phyloP scores from a whole-genome alignment of 768 basidiomycete genomes.

The Psilocybe azurescens region DNA sequence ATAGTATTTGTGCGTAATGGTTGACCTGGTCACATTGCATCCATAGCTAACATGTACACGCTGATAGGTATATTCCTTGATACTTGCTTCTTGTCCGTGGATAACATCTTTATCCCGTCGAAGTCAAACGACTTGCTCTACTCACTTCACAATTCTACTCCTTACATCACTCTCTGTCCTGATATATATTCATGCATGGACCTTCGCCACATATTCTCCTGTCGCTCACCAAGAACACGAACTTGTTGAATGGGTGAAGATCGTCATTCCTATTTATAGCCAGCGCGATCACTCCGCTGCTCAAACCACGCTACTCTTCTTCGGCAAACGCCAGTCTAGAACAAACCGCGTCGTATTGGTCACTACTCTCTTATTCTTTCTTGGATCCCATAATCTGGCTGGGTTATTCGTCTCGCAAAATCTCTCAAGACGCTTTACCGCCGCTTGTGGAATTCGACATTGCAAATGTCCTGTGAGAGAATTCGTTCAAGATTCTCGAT shows the following conservation, averaged over 20 bases:
- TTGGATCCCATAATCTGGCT: slow-evolving; percentile 8
- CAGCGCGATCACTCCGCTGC: neutral
- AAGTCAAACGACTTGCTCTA: neutral
- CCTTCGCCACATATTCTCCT: neutral
- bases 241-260: neutral
- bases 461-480: neutral
- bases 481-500: neutral
- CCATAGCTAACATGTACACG: neutral
- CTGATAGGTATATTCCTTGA: neutral
- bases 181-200: neutral
- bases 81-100: neutral
- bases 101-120: neutral
- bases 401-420: neutral
- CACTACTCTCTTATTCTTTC: neutral
- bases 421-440: neutral
- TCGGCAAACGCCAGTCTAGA: neutral
- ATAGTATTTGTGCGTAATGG: neutral
- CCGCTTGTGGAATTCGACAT: neutral
- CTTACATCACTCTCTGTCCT: neutral
- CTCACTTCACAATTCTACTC: neutral
- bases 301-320: neutral
- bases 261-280: neutral
- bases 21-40: neutral
- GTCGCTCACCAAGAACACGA: neutral
- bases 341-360: slow-evolving; percentile 6